phyloP scores from a whole-genome alignment of 192 early-diverging fungal species.

The Powellomyces hirtus region DNA sequence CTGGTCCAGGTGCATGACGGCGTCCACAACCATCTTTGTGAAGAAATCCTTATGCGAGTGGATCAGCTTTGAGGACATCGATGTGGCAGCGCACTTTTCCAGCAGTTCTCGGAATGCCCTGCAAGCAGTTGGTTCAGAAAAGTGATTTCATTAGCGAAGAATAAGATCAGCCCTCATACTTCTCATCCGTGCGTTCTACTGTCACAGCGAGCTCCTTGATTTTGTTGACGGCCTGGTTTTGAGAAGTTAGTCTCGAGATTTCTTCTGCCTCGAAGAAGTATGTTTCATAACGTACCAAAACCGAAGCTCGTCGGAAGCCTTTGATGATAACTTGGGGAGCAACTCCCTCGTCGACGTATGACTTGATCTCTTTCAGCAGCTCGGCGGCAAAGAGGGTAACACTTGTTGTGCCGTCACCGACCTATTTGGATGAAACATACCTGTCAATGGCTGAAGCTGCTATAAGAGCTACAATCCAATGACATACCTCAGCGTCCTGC shows the following conservation, averaged over 20 bases:
- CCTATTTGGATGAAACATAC: too few relatives aligned
- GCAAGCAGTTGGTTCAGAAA: constrained; percentile 6
- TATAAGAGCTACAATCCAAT: too few relatives aligned
- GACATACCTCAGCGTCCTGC: constrained; percentile 93
- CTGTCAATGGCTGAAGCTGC: too few relatives aligned
- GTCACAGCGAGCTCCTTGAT: constrained; percentile 89
- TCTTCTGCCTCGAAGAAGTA: neutral
- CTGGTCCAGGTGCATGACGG: constrained; percentile 93
- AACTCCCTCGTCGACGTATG: constrained; percentile 87
- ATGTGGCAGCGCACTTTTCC: constrained; percentile 94
- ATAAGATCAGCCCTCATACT: constrained; percentile 34
- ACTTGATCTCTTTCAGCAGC: constrained; percentile 91
- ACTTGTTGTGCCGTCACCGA: constrained; percentile 97
- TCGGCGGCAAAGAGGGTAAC: constrained; percentile 97
- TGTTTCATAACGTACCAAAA: constrained; percentile 58
- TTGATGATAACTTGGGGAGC: constrained; percentile 93
- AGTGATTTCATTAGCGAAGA: too few relatives aligned
- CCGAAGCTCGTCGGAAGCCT: constrained; percentile 90
- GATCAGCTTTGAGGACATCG: constrained; percentile 98
- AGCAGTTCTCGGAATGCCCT: constrained; percentile 87
- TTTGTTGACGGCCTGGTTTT: constrained; percentile 73
- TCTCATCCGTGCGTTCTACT: constrained; percentile 76
- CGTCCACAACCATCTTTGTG: constrained; percentile 97
- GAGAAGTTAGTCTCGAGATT: constrained; percentile 9
- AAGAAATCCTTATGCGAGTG: constrained; percentile 97